Conservation (phyloP, 2,329 filamentous ascomycete species). For the Podosphaera leucotricha region DNA sequence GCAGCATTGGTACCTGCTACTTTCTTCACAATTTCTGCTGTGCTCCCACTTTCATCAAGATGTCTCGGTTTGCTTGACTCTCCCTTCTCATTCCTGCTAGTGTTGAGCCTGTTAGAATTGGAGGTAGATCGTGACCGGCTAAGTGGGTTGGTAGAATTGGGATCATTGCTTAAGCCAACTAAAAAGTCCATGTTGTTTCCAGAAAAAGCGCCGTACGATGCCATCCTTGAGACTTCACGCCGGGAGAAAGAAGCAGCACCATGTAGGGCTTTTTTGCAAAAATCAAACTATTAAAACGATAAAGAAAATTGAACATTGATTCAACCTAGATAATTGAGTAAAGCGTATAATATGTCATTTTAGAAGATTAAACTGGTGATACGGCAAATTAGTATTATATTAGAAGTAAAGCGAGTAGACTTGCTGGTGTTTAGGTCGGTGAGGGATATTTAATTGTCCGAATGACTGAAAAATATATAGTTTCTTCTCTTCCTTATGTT, state of each 20-base stretch:
- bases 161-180: slow-evolving; percentile 10
- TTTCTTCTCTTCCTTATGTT: too few relatives aligned
- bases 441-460: too few relatives aligned
- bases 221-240: slow-evolving; percentile 8
- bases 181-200: slow-evolving; percentile 2
- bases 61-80: slow-evolving; percentile 18
- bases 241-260: not conserved
- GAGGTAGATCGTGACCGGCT: slow-evolving; percentile 7
- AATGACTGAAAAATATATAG: too few relatives aligned
- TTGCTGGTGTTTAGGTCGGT: too few relatives aligned
- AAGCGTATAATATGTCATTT: not conserved
- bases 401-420: too few relatives aligned
- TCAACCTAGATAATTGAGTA: not conserved
- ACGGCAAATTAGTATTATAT: too few relatives aligned
- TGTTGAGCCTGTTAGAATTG: slow-evolving; percentile 10
- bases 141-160: slow-evolving; percentile 7
- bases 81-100: slow-evolving; percentile 21
- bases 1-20: slow-evolving; percentile 1
- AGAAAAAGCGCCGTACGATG: slow-evolving; percentile 6
- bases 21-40: slow-evolving; percentile 8
- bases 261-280: not conserved
- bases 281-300: not conserved
- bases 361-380: not conserved
- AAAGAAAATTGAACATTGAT: not conserved
- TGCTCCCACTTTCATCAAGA: slow-evolving; percentile 13